Evolutionary conservation across 768 basidiomycete genomes (phyloP).

Genomic region (Kondoa malvinella): DNA sequence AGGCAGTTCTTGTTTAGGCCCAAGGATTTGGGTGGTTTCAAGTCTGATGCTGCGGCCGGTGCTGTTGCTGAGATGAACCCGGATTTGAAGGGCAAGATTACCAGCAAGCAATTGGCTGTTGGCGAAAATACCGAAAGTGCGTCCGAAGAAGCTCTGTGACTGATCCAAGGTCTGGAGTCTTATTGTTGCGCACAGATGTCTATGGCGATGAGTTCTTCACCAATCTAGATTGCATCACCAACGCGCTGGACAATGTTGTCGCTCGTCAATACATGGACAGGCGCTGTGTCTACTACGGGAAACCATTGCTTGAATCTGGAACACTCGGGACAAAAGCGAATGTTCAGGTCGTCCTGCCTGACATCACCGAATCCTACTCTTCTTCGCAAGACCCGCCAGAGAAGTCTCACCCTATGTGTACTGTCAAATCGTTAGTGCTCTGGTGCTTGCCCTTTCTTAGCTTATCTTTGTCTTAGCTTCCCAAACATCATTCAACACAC

Average conservation of each 20-base stretch:
- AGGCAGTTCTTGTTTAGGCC: slow-evolving; percentile 93
- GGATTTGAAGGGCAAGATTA: slow-evolving; percentile 65
- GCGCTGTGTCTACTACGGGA: slow-evolving; percentile 88
- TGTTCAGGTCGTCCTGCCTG: slow-evolving; percentile 81
- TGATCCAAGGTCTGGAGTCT: slow-evolving; percentile 17
- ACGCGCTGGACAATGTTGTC: slow-evolving; percentile 90
- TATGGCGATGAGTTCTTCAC: slow-evolving; percentile 81
- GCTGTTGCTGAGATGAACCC: slow-evolving; percentile 95
- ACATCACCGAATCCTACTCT: slow-evolving; percentile 88
- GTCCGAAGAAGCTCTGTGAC: slow-evolving; percentile 29
- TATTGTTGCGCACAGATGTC: slow-evolving; percentile 41
- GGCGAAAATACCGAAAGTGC: slow-evolving; percentile 80
- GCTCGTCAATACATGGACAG: slow-evolving; percentile 90
- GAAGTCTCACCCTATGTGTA: slow-evolving; percentile 90
- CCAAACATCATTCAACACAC: slow-evolving; percentile 95
- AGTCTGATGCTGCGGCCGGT: slow-evolving; percentile 76
- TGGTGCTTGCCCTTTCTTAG: background rate
- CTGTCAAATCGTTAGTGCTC: slow-evolving; percentile 46
- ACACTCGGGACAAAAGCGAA: slow-evolving; percentile 98
- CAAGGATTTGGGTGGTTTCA: slow-evolving; percentile 93
- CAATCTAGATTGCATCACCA: slow-evolving; percentile 78
- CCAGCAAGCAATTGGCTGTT: slow-evolving; percentile 79
- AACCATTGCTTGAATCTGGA: slow-evolving; percentile 89
- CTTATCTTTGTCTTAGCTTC: slow-evolving; percentile 55
- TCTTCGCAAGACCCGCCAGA: slow-evolving; percentile 98